These are phyloP conservation scores for Jamesozyma jinghongensis DNA, from an alignment of 805 yeast species.

Conservation along the genomic window DNA sequence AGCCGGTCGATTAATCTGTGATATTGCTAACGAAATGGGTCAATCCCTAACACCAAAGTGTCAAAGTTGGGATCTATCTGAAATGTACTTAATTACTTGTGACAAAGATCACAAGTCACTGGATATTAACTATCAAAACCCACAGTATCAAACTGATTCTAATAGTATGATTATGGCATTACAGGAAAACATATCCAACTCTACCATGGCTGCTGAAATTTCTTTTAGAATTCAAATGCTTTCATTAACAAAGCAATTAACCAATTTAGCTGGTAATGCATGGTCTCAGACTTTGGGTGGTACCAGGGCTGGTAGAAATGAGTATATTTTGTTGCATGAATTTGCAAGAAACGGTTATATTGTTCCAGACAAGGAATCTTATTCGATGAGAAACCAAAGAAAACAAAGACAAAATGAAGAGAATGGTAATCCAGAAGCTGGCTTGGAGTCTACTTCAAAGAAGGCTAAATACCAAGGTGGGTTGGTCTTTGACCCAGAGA, in stretches of 20 bases:
- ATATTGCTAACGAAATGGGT: conserved; percentile 90
- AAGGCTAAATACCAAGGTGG: conserved; percentile 86
- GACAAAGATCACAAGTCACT: conserved; percentile 49
- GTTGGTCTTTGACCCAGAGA: conserved; percentile 92
- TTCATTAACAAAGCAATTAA: conserved; percentile 82
- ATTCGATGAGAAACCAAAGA: conserved; percentile 31
- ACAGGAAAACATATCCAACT: conserved; percentile 56
- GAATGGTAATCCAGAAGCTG: conserved; percentile 28
- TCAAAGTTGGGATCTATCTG: conserved; percentile 88
- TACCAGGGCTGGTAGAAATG: conserved; percentile 93
- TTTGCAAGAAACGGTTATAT: conserved; percentile 70
- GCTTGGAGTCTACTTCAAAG: conserved; percentile 40
- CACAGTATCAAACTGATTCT: conserved; percentile 59
- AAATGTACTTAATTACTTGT: conserved; percentile 80
- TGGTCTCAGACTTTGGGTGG: conserved; percentile 95
- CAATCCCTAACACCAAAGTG: conserved; percentile 85
- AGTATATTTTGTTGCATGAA: conserved; percentile 85
- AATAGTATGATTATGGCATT: conserved; percentile 58
- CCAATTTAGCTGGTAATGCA: conserved; percentile 92
- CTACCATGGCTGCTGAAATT: conserved; percentile 63
- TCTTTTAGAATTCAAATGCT: conserved; percentile 78
- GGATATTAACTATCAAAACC: conserved; percentile 66
- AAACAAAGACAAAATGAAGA: conserved; percentile 21
- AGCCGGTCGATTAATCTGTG: conserved; percentile 84
- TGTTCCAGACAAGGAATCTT: conserved; percentile 75